These are phyloP conservation scores for Pichia sp. DNA, from an alignment of 1,139 yeast genomes.

Conservation along the genomic window DNA sequence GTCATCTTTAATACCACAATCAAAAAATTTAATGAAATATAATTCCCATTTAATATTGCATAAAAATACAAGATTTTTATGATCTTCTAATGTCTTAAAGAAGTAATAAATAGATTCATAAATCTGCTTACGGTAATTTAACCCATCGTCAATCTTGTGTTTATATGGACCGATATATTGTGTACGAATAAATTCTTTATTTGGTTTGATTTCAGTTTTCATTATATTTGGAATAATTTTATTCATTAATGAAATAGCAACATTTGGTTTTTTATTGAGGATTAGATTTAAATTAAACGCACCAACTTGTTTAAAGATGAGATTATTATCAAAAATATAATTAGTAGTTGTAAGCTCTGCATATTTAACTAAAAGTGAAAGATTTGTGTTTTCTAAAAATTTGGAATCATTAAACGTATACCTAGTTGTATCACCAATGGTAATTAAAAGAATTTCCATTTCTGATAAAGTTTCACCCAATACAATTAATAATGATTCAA, in stretches of 20 bases:
- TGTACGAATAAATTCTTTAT: conserved; percentile 51
- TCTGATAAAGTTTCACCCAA: conserved; percentile 7
- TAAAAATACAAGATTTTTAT: conserved; percentile 22
- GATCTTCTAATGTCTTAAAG: conserved; percentile 29
- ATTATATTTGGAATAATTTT: conserved; percentile 49
- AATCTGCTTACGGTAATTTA: conserved; percentile 66
- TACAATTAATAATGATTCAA: conserved; percentile 13
- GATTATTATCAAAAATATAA: conserved; percentile 28
- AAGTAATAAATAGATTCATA: conserved; percentile 66
- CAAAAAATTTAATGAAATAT: conserved; percentile 30
- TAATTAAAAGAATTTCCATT: conserved; percentile 3
- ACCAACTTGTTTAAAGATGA: conserved; percentile 48
- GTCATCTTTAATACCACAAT: conserved; percentile 39
- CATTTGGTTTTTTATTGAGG: conserved; percentile 50
- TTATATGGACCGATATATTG: conserved; percentile 88
- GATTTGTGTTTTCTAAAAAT: conserved; percentile 11
- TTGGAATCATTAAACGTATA: conserved; percentile 18
- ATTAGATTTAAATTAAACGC: conserved; percentile 57
- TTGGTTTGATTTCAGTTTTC: conserved; percentile 47
- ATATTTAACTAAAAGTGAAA: conserved; percentile 17
- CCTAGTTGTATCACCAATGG: conserved; percentile 27
- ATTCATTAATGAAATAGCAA: conserved; percentile 44
- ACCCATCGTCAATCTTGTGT: conserved; percentile 73
- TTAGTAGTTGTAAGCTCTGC: conserved; percentile 21
- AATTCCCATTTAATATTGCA: conserved; percentile 28